Percentiles rank a stretch among this genome's conserved stretches.
phyloP scores from a whole-genome alignment of 73 alveolate species.

The Paramecium octaurelia region DNA sequence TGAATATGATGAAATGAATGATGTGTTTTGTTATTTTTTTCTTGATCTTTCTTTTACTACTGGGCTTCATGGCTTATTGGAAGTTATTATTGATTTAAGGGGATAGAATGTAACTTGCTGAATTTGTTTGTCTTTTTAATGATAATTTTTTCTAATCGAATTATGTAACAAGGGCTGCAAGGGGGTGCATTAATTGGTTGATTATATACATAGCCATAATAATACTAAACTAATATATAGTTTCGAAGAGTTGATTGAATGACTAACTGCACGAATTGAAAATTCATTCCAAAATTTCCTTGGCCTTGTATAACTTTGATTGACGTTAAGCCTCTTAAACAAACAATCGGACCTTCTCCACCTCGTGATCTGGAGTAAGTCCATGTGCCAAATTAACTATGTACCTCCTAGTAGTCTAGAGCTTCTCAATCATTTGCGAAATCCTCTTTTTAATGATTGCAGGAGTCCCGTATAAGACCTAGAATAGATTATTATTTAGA shows the following conservation, averaged over 20 bases:
- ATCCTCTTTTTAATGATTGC: conserved; percentile 63
- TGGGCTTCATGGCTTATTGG: not conserved
- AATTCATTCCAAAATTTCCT: not conserved
- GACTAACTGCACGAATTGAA: not conserved
- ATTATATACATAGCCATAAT: too few species aligned
- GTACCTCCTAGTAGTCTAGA: conserved; percentile 61
- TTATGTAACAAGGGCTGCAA: not conserved
- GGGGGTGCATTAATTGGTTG: not conserved
- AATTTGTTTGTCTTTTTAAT: not conserved
- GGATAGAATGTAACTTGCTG: not conserved
- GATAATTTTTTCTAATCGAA: not conserved
- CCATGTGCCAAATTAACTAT: conserved; percentile 77
- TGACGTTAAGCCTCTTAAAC: conserved; percentile 57
- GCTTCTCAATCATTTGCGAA: conserved; percentile 49
- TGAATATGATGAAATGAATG: not conserved
- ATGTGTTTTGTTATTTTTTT: not conserved
- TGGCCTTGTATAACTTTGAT: conserved; percentile 20
- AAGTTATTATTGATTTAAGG: not conserved
- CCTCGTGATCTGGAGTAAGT: conserved; percentile 71
- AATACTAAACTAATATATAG: not conserved
- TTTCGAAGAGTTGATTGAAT: not conserved
- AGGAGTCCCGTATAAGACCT: conserved; percentile 60
- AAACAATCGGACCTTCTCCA: conserved; percentile 58
- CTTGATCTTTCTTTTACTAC: not conserved
- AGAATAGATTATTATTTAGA: not conserved